Percentiles rank a stretch among this genome's conserved stretches.
Evolutionary conservation across 495 filamentous ascomycete genomes (phyloP).

Genomic region (Tuber microsphaerosporum): DNA sequence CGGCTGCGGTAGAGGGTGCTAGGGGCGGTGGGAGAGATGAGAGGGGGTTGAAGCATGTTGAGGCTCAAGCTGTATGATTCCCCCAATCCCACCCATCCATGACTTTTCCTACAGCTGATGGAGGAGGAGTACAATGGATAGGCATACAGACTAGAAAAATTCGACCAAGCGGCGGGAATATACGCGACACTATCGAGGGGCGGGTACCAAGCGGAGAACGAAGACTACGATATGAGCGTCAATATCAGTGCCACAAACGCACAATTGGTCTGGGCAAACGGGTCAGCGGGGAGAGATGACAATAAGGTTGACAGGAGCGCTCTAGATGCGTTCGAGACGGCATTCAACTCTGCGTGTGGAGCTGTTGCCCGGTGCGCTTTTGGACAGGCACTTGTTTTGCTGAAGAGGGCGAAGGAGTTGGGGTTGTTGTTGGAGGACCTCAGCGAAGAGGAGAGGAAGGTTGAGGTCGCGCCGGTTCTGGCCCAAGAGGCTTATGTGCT

Average conservation of each 20-base stretch:
- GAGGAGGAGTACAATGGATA: conserved; percentile 32
- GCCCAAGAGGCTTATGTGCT: conserved; percentile 82
- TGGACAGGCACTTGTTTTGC: conserved; percentile 62
- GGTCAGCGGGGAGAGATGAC: conserved; percentile 38
- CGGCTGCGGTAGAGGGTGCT: conserved; percentile 50
- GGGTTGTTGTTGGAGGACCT: conserved; percentile 56
- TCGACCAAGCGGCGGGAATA: conserved; percentile 60
- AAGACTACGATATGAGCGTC: conserved; percentile 80
- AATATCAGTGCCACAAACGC: conserved; percentile 74
- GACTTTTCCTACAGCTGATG: neutral
- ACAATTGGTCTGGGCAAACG: conserved; percentile 66
- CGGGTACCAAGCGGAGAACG: conserved; percentile 50
- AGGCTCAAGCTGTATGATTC: conserved; percentile 69
- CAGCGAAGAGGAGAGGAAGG: conserved; percentile 69
- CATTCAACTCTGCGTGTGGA: conserved; percentile 85
- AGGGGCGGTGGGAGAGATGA: conserved; percentile 34
- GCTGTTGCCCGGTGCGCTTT: conserved; percentile 76
- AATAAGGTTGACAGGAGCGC: conserved; percentile 64
- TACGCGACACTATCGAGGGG: conserved; percentile 58
- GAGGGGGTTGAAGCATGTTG: conserved; percentile 72
- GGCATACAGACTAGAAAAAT: conserved; percentile 79
- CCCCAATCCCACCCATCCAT: neutral
- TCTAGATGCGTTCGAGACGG: conserved; percentile 83
- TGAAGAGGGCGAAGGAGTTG: conserved; percentile 71
- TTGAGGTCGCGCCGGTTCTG: conserved; percentile 75